phyloP scores from a whole-genome alignment of 1,139 yeast genomes.

The Suhomyces wounanorum region DNA sequence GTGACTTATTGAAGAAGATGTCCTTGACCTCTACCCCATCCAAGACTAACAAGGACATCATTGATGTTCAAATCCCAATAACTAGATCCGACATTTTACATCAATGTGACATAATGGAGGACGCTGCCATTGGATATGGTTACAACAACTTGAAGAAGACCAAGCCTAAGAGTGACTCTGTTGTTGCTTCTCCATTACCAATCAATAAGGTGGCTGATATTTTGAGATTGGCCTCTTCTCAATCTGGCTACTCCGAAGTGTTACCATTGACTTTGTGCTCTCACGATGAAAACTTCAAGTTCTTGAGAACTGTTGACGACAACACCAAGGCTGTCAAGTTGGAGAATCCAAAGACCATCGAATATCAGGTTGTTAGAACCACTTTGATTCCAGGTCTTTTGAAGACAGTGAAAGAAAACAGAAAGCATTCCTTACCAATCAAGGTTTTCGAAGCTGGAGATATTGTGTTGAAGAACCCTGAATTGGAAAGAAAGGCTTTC shows the following conservation, averaged over 20 bases:
- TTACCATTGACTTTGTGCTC: constrained; percentile 94
- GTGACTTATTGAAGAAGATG: constrained; percentile 74
- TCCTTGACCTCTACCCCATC: constrained; percentile 68
- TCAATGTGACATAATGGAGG: constrained; percentile 99
- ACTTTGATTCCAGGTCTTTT: constrained; percentile 90
- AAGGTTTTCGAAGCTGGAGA: constrained; percentile 95
- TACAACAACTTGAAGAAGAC: constrained; percentile 85
- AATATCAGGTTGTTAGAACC: constrained; percentile 97
- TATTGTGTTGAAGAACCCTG: constrained; percentile 79
- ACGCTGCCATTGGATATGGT: constrained; percentile 96
- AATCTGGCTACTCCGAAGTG: constrained; percentile 95
- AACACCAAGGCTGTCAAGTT: constrained; percentile 77
- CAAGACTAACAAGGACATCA: constrained; percentile 45
- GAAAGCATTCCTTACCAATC: constrained; percentile 93
- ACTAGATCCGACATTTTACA: constrained; percentile 96
- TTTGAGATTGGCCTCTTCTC: constrained; percentile 86
- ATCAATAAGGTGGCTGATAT: constrained; percentile 91
- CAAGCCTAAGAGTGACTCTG: constrained; percentile 75
- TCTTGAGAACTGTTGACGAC: constrained; percentile 75
- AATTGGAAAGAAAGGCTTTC: constrained; percentile 83
- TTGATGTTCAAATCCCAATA: constrained; percentile 81
- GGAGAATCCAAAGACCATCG: constrained; percentile 94
- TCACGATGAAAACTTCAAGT: constrained; percentile 93
- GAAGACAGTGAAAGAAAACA: constrained; percentile 93
- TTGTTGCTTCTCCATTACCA: constrained; percentile 86